Evolutionary conservation across 1,284 basidiomycete genomes (phyloP).

Genomic region (Bjerkandera adusta): DNA sequence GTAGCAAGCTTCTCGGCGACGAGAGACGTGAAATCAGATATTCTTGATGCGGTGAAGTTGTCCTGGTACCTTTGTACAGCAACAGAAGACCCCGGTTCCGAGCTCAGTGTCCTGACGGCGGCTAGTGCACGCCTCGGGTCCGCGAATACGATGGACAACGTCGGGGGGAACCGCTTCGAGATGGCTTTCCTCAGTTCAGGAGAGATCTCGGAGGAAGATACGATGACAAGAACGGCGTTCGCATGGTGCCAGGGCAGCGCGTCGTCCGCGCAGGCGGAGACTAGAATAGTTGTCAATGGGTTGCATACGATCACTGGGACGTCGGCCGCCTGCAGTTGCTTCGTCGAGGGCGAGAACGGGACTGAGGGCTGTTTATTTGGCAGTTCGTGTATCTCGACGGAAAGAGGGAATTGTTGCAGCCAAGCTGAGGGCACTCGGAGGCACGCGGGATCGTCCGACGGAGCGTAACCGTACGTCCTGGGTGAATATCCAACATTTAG

Average conservation of each 20-base stretch:
- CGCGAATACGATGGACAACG: slow-evolving; percentile 42
- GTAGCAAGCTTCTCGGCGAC: slow-evolving; percentile 7
- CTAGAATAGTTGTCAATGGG: slow-evolving; percentile 47
- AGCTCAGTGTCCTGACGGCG: slow-evolving; percentile 47
- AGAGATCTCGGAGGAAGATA: slow-evolving; percentile 27
- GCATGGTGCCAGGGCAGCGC: slow-evolving; percentile 40
- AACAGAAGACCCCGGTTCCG: slow-evolving; percentile 41
- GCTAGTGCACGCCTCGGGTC: slow-evolving; percentile 55
- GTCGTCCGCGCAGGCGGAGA: slow-evolving; percentile 32
- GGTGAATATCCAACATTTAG: background rate
- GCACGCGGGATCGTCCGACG: slow-evolving; percentile 8
- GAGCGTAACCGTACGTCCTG: slow-evolving; percentile 22
- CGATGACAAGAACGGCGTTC: slow-evolving; percentile 52
- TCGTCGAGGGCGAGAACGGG: slow-evolving; percentile 22
- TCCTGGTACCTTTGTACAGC: slow-evolving; percentile 63
- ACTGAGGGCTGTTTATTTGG: slow-evolving; percentile 18
- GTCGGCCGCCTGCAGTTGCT: slow-evolving; percentile 46
- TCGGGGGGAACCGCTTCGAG: slow-evolving; percentile 9
- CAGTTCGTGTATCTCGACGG: slow-evolving; percentile 49
- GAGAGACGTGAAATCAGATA: slow-evolving; percentile 35
- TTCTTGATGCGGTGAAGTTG: slow-evolving; percentile 54
- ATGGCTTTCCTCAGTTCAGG: slow-evolving; percentile 19
- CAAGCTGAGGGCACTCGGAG: slow-evolving; percentile 44
- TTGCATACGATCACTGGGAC: slow-evolving; percentile 59
- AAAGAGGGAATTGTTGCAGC: slow-evolving; percentile 48